These are phyloP conservation scores for Picochlorum sp. DNA, from an alignment of 139 green algal genomes.

Conservation along the genomic window DNA sequence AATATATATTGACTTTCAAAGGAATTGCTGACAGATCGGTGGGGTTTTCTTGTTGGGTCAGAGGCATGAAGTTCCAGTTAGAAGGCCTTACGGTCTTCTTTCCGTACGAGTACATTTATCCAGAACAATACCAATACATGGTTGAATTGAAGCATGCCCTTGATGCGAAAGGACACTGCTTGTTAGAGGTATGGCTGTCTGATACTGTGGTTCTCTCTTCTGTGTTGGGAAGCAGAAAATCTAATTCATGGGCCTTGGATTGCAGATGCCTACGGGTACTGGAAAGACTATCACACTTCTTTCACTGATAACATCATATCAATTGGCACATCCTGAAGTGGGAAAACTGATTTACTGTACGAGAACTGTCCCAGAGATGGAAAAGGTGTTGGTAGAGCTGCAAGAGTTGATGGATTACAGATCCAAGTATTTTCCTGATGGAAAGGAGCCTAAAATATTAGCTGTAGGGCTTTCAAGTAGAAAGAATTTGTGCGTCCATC, in stretches of 20 bases:
- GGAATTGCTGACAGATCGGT: neutral
- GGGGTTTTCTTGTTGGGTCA: neutral
- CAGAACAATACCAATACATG: constrained; percentile 97
- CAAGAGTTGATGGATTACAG: constrained; percentile 80
- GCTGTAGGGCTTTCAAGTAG: constrained; percentile 85
- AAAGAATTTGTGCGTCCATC: constrained; percentile 98
- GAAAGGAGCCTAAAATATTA: constrained; percentile 60
- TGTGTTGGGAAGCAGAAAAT: neutral
- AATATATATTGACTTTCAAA: too few relatives aligned
- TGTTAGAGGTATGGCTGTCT: constrained; percentile 75
- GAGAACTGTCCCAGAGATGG: constrained; percentile 99
- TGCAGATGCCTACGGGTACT: constrained; percentile 97
- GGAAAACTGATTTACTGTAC: constrained; percentile 99
- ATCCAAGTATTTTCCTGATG: constrained; percentile 41
- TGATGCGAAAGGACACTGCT: constrained; percentile 90
- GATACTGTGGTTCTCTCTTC: neutral
- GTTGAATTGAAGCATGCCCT: constrained; percentile 91
- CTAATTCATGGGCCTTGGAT: neutral
- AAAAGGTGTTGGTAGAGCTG: constrained; percentile 90
- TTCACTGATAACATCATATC: constrained; percentile 96
- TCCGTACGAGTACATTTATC: constrained; percentile 95
- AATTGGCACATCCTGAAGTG: constrained; percentile 85
- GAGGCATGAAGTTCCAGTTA: constrained; percentile 83
- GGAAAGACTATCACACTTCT: constrained; percentile 99
- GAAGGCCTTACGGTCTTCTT: constrained; percentile 95